Evolutionary conservation across 2,329 filamentous ascomycete species (phyloP), one percentile per base, ranked within the genome.

Genomic region (Orbilia javanica): DNA sequence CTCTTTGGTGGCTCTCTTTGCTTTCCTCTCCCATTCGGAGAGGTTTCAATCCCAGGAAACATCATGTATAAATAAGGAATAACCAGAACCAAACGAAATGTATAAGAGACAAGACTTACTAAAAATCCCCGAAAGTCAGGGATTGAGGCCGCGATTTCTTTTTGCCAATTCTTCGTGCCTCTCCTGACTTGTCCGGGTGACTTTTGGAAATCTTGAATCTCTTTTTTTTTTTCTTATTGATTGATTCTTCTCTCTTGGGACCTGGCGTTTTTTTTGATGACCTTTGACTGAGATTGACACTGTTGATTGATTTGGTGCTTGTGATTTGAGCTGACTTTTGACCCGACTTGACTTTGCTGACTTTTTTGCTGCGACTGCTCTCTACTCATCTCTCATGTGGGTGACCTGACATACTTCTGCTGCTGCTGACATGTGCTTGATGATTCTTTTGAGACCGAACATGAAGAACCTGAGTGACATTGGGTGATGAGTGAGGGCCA

Each of bases 11-110:
- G 6, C 50, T 29, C n/a, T 18, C 46, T 42, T 55, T 64, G 42
- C 48, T 44, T 25, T 44, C 15, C 44, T 60, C 50, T 52, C 36
- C 44, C 22, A n/a, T 31, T 67, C 50, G 52, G 31, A 18, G 53
- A 31, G n/a, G 46, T 18, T 52, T 53, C 52, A 31, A 27, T 22
- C n/a, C 44, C 15, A 63, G 74, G 60, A 73, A 73, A 73, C 60
- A 78, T 71, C 74, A 78, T 78, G 74, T 78, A 78, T 78, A 78
- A 78, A 78, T 78, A 78, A 71, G 50, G 60, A 71, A 78, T 60
- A 63, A 66, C 34, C 53, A 68, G 48, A 70, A 72, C 55, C 66
- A 68, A 69, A 68, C 46, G 50, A 70, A 70, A 78, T 77, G 66
- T 71, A 77, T 46, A 65, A 77, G 73, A 63, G 55, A 60, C 60